phyloP scores from a whole-genome alignment of 2,329 filamentous ascomycete genomes.

The Stromatinia cepivora region DNA sequence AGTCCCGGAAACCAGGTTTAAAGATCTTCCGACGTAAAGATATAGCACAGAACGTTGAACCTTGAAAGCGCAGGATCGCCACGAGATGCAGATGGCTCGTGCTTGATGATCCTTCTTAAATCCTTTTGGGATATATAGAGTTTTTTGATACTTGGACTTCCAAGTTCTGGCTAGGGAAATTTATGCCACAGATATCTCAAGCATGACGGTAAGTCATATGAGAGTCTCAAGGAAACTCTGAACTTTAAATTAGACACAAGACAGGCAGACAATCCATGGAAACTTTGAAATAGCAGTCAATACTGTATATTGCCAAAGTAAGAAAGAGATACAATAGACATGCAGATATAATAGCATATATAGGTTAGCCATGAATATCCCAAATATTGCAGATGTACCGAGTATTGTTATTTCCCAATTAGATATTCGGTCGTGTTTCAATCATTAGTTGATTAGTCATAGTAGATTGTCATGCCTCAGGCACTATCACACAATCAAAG shows the following conservation, averaged over 20 bases:
- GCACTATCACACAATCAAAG: not conserved
- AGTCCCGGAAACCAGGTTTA: not conserved
- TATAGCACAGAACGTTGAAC: slow-evolving; percentile 14
- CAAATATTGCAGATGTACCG: not conserved
- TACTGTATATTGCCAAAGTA: too few species aligned
- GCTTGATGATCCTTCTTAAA: slow-evolving; percentile 17
- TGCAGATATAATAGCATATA: not conserved
- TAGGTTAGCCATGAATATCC: too few species aligned
- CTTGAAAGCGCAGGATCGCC: slow-evolving; percentile 18
- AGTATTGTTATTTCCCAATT: not conserved
- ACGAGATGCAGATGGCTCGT: slow-evolving; percentile 21
- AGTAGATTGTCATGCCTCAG: not conserved
- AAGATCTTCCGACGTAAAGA: slow-evolving; percentile 20
- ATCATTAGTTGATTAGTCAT: not conserved
- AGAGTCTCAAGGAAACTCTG: not conserved
- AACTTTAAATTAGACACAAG: not conserved
- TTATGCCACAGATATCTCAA: not conserved
- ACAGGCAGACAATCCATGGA: not conserved
- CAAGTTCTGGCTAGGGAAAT: not conserved
- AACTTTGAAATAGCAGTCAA: not conserved
- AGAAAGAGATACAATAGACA: too few species aligned
- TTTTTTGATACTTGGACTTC: slow-evolving; percentile 13
- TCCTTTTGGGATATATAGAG: not conserved
- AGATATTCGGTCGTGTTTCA: not conserved
- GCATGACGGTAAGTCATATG: not conserved